These are phyloP conservation scores for Globisporangium perplexum DNA, from an alignment of 352 stramenopile genomes.

Conservation along the genomic window DNA sequence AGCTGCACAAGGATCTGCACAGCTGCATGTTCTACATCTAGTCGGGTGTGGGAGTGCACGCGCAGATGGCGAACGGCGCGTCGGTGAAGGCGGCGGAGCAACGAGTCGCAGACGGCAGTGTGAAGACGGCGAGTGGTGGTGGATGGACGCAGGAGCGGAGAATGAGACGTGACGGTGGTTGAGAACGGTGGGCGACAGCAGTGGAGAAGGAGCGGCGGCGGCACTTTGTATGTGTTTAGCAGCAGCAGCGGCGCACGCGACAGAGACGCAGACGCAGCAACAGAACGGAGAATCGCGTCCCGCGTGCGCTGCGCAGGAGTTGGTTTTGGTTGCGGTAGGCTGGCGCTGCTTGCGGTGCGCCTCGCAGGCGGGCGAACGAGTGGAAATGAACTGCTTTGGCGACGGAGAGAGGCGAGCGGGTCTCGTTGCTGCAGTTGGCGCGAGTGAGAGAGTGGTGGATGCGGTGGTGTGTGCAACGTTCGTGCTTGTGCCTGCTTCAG, in stretches of 20 bases:
- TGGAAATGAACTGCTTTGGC: conserved; percentile 1
- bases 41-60: neutral
- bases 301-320: neutral
- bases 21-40: conserved; percentile 17
- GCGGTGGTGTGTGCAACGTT: neutral
- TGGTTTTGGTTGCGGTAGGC: neutral
- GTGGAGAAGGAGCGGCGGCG: neutral
- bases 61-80: neutral
- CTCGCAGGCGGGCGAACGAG: neutral
- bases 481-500: neutral
- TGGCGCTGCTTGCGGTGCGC: neutral
- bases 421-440: neutral
- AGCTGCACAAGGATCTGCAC: conserved; percentile 14
- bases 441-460: too few species aligned
- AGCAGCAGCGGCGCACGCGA: neutral
- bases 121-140: too few species aligned
- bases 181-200: neutral
- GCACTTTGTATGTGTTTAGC: neutral
- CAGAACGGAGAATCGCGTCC: neutral
- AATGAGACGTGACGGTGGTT: too few species aligned
- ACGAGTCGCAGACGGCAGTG: neutral
- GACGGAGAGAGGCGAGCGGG: neutral
- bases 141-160: too few species aligned
- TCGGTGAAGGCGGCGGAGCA: neutral
- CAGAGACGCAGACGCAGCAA: neutral